A percentile compares a stretch with the other conserved stretches of the same genome.
Conservation (phyloP, 106 monocot genomes). For the Dactylorhiza incarnata region DNA sequence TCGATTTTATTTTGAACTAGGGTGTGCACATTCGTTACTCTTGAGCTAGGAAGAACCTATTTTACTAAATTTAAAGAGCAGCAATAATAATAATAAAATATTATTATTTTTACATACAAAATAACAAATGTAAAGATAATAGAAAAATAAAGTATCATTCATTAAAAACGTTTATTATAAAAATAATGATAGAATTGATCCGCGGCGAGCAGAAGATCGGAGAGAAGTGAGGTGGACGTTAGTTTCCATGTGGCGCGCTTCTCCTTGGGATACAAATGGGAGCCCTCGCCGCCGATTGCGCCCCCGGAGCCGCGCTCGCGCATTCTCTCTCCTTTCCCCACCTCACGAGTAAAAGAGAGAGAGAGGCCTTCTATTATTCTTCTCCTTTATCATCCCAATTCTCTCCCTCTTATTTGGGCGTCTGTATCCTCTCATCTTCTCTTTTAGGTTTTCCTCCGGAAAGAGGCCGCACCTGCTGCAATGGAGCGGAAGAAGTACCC, state of each 20-base stretch:
- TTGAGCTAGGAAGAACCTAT: too few species aligned
- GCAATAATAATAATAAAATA: too few species aligned
- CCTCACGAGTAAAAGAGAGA: constrained; percentile 2
- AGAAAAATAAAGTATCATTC: too few species aligned
- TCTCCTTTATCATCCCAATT: background rate
- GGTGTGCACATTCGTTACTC: too few species aligned
- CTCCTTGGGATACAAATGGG: constrained; percentile 5
- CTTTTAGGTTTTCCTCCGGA: background rate
- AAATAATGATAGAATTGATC: too few species aligned
- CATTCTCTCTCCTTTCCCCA: background rate
- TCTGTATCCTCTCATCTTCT: background rate
- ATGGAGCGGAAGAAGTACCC: constrained; percentile 56
- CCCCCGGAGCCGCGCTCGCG: constrained; percentile 12
- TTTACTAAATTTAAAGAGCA: too few species aligned
- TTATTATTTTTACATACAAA: too few species aligned
- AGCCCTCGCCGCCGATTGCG: background rate
- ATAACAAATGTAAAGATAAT: too few species aligned
- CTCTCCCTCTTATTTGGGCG: background rate
- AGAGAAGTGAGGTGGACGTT: too few species aligned
- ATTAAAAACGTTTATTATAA: too few species aligned
- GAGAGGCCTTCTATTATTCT: background rate
- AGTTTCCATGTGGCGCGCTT: constrained; percentile 11
- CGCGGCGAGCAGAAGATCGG: too few species aligned
- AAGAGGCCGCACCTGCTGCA: background rate
- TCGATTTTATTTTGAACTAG: too few species aligned